A percentile compares a stretch with the other conserved stretches of the same genome.
phyloP scores from a whole-genome alignment of 169 alveolate species.

The Cyclospora cayetanensis region DNA sequence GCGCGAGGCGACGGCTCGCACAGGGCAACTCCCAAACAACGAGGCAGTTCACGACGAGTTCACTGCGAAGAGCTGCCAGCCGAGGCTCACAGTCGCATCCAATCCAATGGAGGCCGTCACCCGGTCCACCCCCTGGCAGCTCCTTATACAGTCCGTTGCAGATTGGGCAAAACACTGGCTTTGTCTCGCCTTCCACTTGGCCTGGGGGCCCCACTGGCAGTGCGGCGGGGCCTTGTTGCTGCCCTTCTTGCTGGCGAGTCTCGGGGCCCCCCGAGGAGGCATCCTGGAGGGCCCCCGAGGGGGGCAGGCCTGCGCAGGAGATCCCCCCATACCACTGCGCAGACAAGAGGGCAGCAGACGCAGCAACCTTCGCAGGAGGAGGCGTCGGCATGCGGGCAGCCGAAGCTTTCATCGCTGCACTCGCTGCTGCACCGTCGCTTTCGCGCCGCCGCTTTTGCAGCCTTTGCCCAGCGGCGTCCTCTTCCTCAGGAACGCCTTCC shows the following conservation, averaged over 20 bases:
- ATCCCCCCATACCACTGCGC: conserved; percentile 65
- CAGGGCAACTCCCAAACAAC: too few relatives aligned
- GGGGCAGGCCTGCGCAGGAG: not conserved
- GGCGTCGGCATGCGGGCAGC: not conserved
- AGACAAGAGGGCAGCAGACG: conserved; percentile 22
- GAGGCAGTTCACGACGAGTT: too few relatives aligned
- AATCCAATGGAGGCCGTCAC: conserved; percentile 71
- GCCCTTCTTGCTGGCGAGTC: not conserved
- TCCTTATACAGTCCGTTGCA: conserved; percentile 68
- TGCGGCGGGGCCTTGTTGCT: not conserved
- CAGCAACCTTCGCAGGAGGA: conserved; percentile 8
- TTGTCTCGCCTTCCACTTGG: conserved; percentile 20
- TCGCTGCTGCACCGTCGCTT: conserved; percentile 12
- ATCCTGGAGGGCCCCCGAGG: not conserved
- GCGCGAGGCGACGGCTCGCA: not conserved
- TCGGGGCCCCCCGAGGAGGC: not conserved
- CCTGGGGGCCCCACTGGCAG: not conserved
- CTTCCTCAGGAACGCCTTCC: not conserved
- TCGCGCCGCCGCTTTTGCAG: conserved; percentile 8
- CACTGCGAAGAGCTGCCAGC: not conserved
- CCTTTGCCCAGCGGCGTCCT: not conserved
- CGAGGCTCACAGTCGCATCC: conserved; percentile 71
- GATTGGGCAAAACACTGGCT: conserved; percentile 70
- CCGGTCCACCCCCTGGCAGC: conserved; percentile 72
- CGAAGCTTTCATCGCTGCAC: conserved; percentile 24